phyloP scores from a whole-genome alignment of 306 rosid species.

The Lotus japonicus region DNA sequence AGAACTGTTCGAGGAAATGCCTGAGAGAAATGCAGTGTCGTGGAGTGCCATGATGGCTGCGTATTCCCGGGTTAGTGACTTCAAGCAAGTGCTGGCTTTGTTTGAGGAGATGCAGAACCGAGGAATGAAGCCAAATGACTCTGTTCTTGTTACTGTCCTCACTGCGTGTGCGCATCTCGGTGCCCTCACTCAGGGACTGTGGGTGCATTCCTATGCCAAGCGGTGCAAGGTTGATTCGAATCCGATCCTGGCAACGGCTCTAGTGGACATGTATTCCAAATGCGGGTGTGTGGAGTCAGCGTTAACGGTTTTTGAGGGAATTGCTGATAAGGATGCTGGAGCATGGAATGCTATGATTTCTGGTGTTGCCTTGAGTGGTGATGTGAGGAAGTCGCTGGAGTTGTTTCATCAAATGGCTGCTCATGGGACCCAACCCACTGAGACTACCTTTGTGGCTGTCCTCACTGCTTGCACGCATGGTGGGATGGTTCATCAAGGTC shows the following conservation, averaged over 20 bases:
- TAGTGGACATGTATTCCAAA: constrained; percentile 48
- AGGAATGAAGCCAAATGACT: constrained; percentile 33
- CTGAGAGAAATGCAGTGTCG: constrained; percentile 53
- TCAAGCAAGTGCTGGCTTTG: constrained; percentile 36
- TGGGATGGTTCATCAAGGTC: constrained; percentile 52
- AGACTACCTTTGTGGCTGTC: constrained; percentile 55
- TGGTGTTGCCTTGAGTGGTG: constrained; percentile 60
- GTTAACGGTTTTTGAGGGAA: constrained; percentile 23
- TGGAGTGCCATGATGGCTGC: constrained; percentile 42
- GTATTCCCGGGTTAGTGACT: constrained; percentile 33
- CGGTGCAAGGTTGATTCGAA: constrained; percentile 11
- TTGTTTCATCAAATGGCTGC: constrained; percentile 42
- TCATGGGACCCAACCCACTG: constrained; percentile 36
- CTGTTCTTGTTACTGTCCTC: constrained; percentile 33
- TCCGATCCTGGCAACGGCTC: constrained; percentile 51
- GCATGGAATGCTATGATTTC: constrained; percentile 75
- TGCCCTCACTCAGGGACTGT: constrained; percentile 34
- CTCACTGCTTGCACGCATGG: constrained; percentile 64
- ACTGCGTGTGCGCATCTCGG: constrained; percentile 42
- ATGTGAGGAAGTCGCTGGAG: constrained; percentile 48
- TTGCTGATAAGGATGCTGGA: constrained; percentile 29
- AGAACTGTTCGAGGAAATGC: constrained; percentile 70
- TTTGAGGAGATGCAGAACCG: constrained; percentile 27
- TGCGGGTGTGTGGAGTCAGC: constrained; percentile 39
- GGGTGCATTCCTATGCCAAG: constrained; percentile 42